Evolutionary conservation across 176 grass and related monocot species (phyloP).

Genomic region (Carex kokanica): DNA sequence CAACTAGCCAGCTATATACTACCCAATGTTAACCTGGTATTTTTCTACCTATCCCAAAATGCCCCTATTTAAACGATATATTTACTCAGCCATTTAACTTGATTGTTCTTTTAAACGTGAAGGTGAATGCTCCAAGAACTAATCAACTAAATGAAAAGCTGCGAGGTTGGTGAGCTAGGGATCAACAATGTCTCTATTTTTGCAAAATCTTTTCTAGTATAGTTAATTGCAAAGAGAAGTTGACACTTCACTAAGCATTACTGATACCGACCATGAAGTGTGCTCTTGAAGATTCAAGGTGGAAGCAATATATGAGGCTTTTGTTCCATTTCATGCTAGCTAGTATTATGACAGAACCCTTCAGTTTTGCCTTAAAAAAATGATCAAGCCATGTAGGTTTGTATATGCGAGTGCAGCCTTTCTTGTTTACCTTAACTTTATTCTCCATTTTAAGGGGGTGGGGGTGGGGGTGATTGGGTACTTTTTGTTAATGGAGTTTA

Average conservation of each 20-base stretch:
- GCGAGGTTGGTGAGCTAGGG: conserved; percentile 21
- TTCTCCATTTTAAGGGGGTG: not conserved
- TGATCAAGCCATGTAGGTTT: not conserved
- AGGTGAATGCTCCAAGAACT: conserved; percentile 10
- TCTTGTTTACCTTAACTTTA: not conserved
- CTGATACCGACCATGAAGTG: conserved; percentile 10
- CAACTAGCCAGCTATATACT: conserved; percentile 50
- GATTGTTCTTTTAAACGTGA: not conserved
- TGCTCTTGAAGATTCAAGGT: conserved; percentile 11
- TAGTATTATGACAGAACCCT: not conserved
- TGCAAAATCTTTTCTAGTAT: not conserved
- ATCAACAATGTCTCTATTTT: not conserved
- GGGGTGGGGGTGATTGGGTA: not conserved
- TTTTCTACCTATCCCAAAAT: conserved; percentile 11
- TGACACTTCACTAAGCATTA: not conserved
- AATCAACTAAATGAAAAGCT: conserved; percentile 19
- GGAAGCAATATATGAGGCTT: not conserved
- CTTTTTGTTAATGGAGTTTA: conserved; percentile 11
- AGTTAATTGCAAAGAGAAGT: conserved; percentile 3
- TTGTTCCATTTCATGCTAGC: conserved; percentile 18
- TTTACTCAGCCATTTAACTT: not conserved
- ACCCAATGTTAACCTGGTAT: conserved; percentile 54
- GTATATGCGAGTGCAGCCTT: conserved; percentile 6
- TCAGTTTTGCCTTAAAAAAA: not conserved
- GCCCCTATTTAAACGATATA: not conserved